A percentile compares a stretch with the other conserved stretches of the same genome.
These are phyloP conservation scores for Coniferiporia weirii DNA, from an alignment of 1,284 basidiomycete species.

Conservation along the genomic window DNA sequence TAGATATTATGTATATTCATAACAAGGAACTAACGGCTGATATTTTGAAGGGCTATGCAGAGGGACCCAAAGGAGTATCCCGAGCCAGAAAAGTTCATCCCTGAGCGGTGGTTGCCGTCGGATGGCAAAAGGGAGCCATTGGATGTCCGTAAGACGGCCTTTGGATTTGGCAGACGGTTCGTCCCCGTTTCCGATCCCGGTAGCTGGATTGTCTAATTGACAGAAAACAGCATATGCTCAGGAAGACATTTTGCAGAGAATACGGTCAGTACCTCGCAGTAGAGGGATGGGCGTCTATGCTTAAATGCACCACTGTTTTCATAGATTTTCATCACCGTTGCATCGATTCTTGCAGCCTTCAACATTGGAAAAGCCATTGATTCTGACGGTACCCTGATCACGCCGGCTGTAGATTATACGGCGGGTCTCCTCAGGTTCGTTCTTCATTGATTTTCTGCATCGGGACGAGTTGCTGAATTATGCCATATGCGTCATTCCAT, in stretches of 20 bases:
- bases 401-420: slow-evolving; percentile 6
- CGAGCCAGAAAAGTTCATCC: slow-evolving; percentile 24
- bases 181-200: no score
- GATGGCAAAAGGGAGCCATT: not conserved
- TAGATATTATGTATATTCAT: not conserved
- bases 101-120: slow-evolving; percentile 22
- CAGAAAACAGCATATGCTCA: no score
- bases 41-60: slow-evolving; percentile 22
- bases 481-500: no score
- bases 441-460: not conserved
- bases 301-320: not conserved
- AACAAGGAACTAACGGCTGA: not conserved
- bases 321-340: slow-evolving; percentile 12
- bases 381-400: not conserved
- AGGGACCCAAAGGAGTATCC: slow-evolving; percentile 23
- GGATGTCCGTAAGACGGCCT: not conserved
- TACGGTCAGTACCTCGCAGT: no score
- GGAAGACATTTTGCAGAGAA: no score
- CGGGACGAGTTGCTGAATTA: no score
- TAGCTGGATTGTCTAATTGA: no score
- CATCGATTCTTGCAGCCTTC: slow-evolving; percentile 12
- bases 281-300: not conserved
- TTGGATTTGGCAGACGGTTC: no score
- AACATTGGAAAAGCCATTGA: slow-evolving; percentile 10
- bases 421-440: slow-evolving; percentile 4